phyloP scores from a whole-genome alignment of 805 yeast species.

The Spathaspora boniae region DNA sequence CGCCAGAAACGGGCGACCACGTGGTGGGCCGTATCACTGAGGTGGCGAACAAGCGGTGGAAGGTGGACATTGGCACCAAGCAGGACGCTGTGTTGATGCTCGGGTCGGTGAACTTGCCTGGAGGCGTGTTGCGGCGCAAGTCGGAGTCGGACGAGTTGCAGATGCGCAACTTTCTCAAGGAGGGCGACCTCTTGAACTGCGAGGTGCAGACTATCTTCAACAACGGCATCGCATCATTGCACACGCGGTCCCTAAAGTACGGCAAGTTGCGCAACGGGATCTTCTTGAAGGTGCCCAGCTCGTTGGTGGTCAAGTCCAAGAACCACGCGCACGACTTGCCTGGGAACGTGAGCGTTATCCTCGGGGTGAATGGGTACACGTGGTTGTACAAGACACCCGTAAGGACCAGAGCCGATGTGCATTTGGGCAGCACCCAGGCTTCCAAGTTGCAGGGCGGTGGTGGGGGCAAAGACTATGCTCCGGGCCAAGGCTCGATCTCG shows the following conservation, averaged over 20 bases:
- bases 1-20: constrained; percentile 96
- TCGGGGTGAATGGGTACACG: constrained; percentile 93
- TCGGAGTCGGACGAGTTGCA: constrained; percentile 94
- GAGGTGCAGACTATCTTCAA: constrained; percentile 88
- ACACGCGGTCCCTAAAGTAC: constrained; percentile 91
- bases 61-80: constrained; percentile 92
- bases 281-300: constrained; percentile 75
- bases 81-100: constrained; percentile 90
- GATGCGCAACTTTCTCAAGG: constrained; percentile 91
- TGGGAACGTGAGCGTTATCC: constrained; percentile 84
- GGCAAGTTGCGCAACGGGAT: constrained; percentile 94
- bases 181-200: constrained; percentile 92
- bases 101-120: constrained; percentile 95
- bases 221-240: constrained; percentile 91
- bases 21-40: constrained; percentile 91
- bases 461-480: constrained; percentile 38
- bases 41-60: constrained; percentile 93
- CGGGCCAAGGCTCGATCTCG: constrained; percentile 11
- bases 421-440: constrained; percentile 11
- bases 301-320: constrained; percentile 78
- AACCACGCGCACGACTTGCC: constrained; percentile 87
- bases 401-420: constrained; percentile 7
- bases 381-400: constrained; percentile 77
- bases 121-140: constrained; percentile 92
- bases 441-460: constrained; percentile 13